phyloP scores from a whole-genome alignment of 106 monocot species.

The Dioscorea dumetorum region DNA sequence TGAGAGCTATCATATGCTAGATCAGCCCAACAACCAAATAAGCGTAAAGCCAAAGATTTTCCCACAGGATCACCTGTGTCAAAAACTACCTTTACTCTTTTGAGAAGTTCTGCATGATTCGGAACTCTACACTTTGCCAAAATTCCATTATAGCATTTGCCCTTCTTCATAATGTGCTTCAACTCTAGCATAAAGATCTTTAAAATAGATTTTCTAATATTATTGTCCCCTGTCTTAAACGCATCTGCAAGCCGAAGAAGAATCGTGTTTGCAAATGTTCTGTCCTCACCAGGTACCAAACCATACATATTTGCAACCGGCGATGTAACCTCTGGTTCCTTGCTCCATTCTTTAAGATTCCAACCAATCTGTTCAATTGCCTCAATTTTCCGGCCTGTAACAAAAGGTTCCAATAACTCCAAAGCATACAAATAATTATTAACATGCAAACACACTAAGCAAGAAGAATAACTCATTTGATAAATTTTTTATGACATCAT shows the following conservation, averaged over 20 bases:
- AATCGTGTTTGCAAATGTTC: conserved; percentile 73
- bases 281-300: conserved; percentile 71
- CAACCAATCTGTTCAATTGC: conserved; percentile 46
- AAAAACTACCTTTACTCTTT: conserved; percentile 57
- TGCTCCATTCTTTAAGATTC: conserved; percentile 49
- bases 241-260: conserved; percentile 74
- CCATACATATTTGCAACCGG: conserved; percentile 46
- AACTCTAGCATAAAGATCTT: conserved; percentile 60
- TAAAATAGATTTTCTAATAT: conserved; percentile 34
- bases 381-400: conserved; percentile 29
- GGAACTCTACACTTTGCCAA: conserved; percentile 55
- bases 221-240: conserved; percentile 50
- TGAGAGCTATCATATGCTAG: conserved; percentile 62
- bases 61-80: conserved; percentile 56
- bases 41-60: conserved; percentile 60
- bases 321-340: conserved; percentile 29
- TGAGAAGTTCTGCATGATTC: conserved; percentile 68
- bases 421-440: neutral
- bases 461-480: neutral
- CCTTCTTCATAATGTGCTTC: conserved; percentile 39
- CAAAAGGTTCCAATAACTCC: neutral
- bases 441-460: neutral
- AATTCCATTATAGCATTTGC: conserved; percentile 63
- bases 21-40: conserved; percentile 82
- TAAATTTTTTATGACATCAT: neutral